phyloP scores from a whole-genome alignment of 1,284 basidiomycete genomes.

The Psilocybe mexicana region DNA sequence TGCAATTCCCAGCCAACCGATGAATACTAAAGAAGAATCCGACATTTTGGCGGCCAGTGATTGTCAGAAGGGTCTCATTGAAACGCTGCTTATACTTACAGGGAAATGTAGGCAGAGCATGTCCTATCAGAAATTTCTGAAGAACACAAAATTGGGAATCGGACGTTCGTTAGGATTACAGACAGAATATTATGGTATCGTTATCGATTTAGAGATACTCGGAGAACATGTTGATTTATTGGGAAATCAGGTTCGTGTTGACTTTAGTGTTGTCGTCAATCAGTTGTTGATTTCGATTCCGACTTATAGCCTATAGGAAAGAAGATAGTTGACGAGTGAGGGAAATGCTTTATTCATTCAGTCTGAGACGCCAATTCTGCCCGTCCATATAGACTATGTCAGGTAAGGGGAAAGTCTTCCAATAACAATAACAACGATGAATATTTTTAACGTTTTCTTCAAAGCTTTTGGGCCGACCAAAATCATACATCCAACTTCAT shows the following conservation, averaged over 20 bases:
- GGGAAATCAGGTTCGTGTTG: constrained; percentile 57
- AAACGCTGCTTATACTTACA: constrained; percentile 48
- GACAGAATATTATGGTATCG: constrained; percentile 59
- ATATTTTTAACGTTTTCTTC: not conserved
- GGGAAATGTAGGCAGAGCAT: constrained; percentile 56
- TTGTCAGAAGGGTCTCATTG: constrained; percentile 35
- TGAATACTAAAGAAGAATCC: constrained; percentile 51
- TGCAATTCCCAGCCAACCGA: constrained; percentile 60
- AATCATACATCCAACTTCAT: constrained; percentile 70
- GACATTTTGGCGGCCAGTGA: constrained; percentile 44
- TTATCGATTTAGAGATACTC: constrained; percentile 58
- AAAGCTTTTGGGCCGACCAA: constrained; percentile 59
- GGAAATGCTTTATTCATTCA: not conserved
- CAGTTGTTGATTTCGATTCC: not conserved
- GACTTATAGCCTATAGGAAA: constrained; percentile 58
- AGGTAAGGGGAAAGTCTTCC: constrained; percentile 34
- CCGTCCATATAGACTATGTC: constrained; percentile 42
- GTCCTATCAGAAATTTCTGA: constrained; percentile 54
- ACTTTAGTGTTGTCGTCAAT: not conserved
- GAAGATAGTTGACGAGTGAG: constrained; percentile 63
- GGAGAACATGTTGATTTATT: constrained; percentile 63
- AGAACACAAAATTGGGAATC: constrained; percentile 61
- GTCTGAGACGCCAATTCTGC: not conserved
- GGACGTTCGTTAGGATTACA: constrained; percentile 58
- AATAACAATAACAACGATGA: not conserved